phyloP scores from a whole-genome alignment of 2,329 filamentous ascomycete genomes.

The Ophiosphaerella narmari region DNA sequence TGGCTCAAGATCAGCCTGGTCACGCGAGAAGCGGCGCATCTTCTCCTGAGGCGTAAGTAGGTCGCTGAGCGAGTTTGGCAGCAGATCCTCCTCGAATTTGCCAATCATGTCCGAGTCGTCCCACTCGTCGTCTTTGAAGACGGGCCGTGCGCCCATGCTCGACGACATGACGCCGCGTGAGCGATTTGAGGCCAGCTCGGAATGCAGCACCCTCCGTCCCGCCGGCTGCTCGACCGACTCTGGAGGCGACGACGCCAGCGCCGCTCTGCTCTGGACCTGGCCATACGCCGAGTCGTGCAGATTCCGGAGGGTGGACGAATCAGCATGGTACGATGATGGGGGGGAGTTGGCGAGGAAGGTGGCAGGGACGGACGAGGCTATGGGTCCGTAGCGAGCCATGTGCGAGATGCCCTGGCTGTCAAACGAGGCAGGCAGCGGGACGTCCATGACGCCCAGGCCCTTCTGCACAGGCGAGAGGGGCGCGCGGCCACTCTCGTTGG shows the following conservation, averaged over 20 bases:
- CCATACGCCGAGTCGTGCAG: conserved; percentile 71
- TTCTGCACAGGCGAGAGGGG: conserved; percentile 76
- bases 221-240: conserved; percentile 68
- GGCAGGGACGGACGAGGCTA: conserved; percentile 89
- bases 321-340: conserved; percentile 64
- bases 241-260: conserved; percentile 59
- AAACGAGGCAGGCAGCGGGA: conserved; percentile 89
- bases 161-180: conserved; percentile 64
- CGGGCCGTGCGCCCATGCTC: conserved; percentile 58
- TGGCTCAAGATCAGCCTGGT: conserved; percentile 60
- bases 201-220: conserved; percentile 64
- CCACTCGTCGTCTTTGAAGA: conserved; percentile 59
- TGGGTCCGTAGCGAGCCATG: conserved; percentile 85
- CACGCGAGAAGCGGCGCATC: conserved; percentile 63
- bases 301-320: conserved; percentile 65
- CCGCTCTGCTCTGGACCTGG: conserved; percentile 63
- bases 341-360: conserved; percentile 90
- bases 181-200: conserved; percentile 62
- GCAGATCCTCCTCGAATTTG: conserved; percentile 84
- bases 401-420: conserved; percentile 95
- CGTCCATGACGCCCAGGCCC: conserved; percentile 89
- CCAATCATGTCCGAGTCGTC: conserved; percentile 58
- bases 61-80: conserved; percentile 72
- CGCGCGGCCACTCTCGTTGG: conserved; percentile 68
- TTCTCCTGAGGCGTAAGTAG: conserved; percentile 66